Percentiles rank a stretch among this genome's conserved stretches.
phyloP scores from a whole-genome alignment of 768 basidiomycete species.

The Tylopilus rubrobrunneus region DNA sequence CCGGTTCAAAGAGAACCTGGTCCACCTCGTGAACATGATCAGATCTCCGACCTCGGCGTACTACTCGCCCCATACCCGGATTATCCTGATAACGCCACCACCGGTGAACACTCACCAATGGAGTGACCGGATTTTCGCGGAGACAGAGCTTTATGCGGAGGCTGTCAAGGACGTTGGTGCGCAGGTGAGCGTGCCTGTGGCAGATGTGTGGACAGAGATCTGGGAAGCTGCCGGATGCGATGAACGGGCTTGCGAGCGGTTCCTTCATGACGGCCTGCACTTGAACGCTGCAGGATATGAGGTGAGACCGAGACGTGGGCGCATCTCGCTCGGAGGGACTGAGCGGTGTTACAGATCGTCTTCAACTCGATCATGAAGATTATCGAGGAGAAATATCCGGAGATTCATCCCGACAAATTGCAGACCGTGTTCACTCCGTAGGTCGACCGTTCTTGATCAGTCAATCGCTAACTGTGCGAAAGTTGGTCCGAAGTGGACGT shows the following conservation, averaged over 20 bases:
- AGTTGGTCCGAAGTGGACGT: constrained; percentile 26
- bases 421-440: constrained; percentile 57
- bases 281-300: constrained; percentile 70
- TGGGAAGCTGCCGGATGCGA: constrained; percentile 69
- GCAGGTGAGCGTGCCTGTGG: constrained; percentile 52
- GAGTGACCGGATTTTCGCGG: constrained; percentile 51
- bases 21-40: constrained; percentile 57
- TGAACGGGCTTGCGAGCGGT: constrained; percentile 48
- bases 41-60: constrained; percentile 56
- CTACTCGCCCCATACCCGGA: constrained; percentile 67
- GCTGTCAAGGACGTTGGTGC: constrained; percentile 60
- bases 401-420: constrained; percentile 64
- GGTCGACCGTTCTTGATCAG: constrained; percentile 25
- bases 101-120: constrained; percentile 70
- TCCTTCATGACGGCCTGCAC: constrained; percentile 77
- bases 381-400: constrained; percentile 58
- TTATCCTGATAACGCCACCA: constrained; percentile 83
- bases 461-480: constrained; percentile 2
- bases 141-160: constrained; percentile 65
- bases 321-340: neutral
- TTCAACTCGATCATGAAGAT: constrained; percentile 59
- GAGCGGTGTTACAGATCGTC: constrained; percentile 46
- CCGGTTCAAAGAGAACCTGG: constrained; percentile 62
- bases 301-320: constrained; percentile 38
- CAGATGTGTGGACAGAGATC: constrained; percentile 73